Base-by-base conservation (phyloP, 805 yeast species). In the Wickerhamomyces canadensis region DNA sequence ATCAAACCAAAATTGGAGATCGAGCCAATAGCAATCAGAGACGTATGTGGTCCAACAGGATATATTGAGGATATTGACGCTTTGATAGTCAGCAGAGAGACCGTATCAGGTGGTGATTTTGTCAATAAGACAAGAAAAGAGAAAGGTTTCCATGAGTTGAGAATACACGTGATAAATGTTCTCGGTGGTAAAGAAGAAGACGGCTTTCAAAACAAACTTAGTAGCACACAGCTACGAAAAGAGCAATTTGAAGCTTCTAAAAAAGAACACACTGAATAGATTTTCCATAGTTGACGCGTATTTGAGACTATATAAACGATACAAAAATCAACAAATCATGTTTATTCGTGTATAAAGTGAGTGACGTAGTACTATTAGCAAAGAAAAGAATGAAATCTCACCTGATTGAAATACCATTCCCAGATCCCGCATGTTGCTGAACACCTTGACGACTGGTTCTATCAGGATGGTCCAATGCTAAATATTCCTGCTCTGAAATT, bases 21-120 rank as follows among this genome's bases (percentile, higher is more conserved):
- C 10, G 76, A 78, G 21, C 62, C 81, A 2, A 72, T 71, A 35
- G 76, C 81, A 45, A 79, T 93, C 32, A 72, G 78, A 42, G 98
- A 93, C 55, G 72, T 89, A 0, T 88, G 94, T 61, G 99, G 99
- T 0, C 98, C 98, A 4, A 88, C 98, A 0, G 95, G 87, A 0
- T 69, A 72, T 11, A 69, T 83, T 2, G 68, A 70, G 12, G 80
- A 78, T 34, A 85, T 93, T 27, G 84, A 89, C 47, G 82, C 88
- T 1, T 67, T 93, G 28, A 78, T 91, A 0, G 77, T 93, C 4
- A 85, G 95, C 46, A 68, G 76, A 31, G 98, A 93, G 51, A 82
- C 97, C 0, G 60, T 68, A 0, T 55, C 68, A 9, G 98, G 98
- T 2, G 98, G 85, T 0, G 72, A 64, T 0, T 66, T 67, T 39